Conservation (phyloP, 768 basidiomycete genomes). For the Grammothele lineata region DNA sequence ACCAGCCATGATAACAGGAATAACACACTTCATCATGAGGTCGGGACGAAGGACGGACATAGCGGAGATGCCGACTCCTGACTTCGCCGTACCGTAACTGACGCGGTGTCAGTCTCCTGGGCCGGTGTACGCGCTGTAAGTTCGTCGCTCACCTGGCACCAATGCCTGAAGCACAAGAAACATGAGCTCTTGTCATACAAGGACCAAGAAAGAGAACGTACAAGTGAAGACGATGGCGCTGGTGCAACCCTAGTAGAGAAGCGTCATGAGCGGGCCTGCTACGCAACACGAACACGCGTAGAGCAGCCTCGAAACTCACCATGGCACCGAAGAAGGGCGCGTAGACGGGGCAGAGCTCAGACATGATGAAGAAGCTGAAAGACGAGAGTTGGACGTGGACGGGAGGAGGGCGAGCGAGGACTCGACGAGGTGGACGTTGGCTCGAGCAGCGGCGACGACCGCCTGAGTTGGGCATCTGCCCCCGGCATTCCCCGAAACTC, state of each 20-base stretch:
- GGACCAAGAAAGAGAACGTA: slow-evolving; percentile 36
- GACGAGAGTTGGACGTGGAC: slow-evolving; percentile 15
- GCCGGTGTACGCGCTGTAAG: background rate
- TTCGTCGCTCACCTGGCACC: slow-evolving; percentile 66
- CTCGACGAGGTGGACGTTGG: slow-evolving; percentile 16
- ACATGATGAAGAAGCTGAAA: slow-evolving; percentile 39
- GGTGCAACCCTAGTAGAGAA: slow-evolving; percentile 74
- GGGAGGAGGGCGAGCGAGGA: slow-evolving; percentile 1
- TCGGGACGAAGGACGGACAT: slow-evolving; percentile 98
- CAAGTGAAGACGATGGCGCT: slow-evolving; percentile 97
- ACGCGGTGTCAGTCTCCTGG: slow-evolving; percentile 3
- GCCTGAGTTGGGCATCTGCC: slow-evolving; percentile 5
- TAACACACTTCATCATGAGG: slow-evolving; percentile 96
- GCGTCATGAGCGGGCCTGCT: slow-evolving; percentile 13
- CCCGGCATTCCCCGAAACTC: slow-evolving; percentile 9
- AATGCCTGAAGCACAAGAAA: slow-evolving; percentile 48
- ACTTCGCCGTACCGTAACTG: slow-evolving; percentile 99
- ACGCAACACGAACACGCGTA: background rate
- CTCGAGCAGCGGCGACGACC: slow-evolving; percentile 13
- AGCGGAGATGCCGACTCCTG: slow-evolving; percentile 94
- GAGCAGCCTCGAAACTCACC: slow-evolving; percentile 48
- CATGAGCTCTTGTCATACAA: background rate
- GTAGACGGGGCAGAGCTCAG: slow-evolving; percentile 89
- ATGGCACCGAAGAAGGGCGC: slow-evolving; percentile 98
- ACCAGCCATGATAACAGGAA: slow-evolving; percentile 99